phyloP scores from a whole-genome alignment of 805 yeast genomes.

The Yarrowia sp. region DNA sequence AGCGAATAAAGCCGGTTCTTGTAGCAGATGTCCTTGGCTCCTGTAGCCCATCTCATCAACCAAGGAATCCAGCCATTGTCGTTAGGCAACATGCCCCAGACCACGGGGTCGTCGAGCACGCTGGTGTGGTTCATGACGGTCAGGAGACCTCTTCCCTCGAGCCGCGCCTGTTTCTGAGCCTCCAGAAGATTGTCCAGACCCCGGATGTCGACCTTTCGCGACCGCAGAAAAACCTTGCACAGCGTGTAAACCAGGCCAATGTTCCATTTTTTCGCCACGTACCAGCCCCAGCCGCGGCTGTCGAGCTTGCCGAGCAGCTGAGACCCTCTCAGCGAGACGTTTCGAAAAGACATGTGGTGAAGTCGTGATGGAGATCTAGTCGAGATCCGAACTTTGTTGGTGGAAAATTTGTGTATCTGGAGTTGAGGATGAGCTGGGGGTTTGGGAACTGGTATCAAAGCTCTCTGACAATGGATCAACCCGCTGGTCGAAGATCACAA shows the following conservation, averaged over 20 bases:
- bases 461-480: no score
- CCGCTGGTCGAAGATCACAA: no score
- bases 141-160: slow-evolving; percentile 69
- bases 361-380: background rate
- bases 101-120: slow-evolving; percentile 76
- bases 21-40: slow-evolving; percentile 89
- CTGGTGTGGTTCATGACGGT: slow-evolving; percentile 87
- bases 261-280: slow-evolving; percentile 20
- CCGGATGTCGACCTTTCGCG: slow-evolving; percentile 40
- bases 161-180: slow-evolving; percentile 60
- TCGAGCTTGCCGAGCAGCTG: slow-evolving; percentile 5
- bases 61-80: slow-evolving; percentile 59
- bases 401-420: background rate
- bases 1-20: slow-evolving; percentile 33
- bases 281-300: slow-evolving; percentile 24
- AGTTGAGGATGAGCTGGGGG: background rate
- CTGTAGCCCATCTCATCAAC: slow-evolving; percentile 87
- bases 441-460: no score
- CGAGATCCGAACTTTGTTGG: background rate
- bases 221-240: slow-evolving; percentile 1
- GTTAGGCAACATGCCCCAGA: slow-evolving; percentile 85
- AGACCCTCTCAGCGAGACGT: slow-evolving; percentile 4
- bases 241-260: slow-evolving; percentile 18
- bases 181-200: slow-evolving; percentile 62
- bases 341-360: slow-evolving; percentile 21